Evolutionary conservation across 1,284 basidiomycete species (phyloP), one percentile per base, ranked within the genome.

Genomic region (Pseudozyma tsukubaensis): DNA sequence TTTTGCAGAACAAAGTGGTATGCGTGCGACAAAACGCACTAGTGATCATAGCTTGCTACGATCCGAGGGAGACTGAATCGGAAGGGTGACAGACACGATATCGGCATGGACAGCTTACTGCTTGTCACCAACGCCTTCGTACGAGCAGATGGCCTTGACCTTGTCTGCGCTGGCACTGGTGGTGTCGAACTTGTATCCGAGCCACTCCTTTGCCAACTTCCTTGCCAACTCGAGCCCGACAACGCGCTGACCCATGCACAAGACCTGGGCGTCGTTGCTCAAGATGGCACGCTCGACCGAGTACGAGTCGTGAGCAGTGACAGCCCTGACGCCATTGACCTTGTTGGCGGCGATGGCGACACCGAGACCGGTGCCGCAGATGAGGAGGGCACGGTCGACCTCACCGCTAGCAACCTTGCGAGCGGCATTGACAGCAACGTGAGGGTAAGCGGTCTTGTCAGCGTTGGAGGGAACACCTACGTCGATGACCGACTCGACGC

Each of bases 181-280:
- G 45, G 81, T 65, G 79, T 87, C 86, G 48, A 87, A 87, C 36
- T 76, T 80, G 76, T 87, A 85, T 11, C 85, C 84, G 32, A 87
- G 76, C 86, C 86, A 87, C 59, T 87, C 86, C 63, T 80, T 79
- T 3, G 85, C 85, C 18, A 87, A 76, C 56, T 85, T 83, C 51
- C 85, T 76, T 8, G 85, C 84, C 16, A 87, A 77, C 68, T 87
- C 86, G 37, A 86, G 74, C 12, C 86, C 86, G 34, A 87, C 82
- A 19, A 87, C 86, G 16, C 86, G 72, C 72, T 86, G 86, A 35
- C 86, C 86, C 59, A 87, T 82, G 79, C 85, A 86, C 8, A 87
- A 80, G 21, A 87, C 84, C 75, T 87, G 86, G 24, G 85, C 85
- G 68, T 87, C 83, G 72, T 87, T 87, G 49, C 83, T 85, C 45